Percentiles rank a stretch among this genome's conserved stretches.
These are phyloP conservation scores for Aquanectria penicillioides DNA, from an alignment of 2,329 filamentous ascomycete genomes.

Conservation along the genomic window DNA sequence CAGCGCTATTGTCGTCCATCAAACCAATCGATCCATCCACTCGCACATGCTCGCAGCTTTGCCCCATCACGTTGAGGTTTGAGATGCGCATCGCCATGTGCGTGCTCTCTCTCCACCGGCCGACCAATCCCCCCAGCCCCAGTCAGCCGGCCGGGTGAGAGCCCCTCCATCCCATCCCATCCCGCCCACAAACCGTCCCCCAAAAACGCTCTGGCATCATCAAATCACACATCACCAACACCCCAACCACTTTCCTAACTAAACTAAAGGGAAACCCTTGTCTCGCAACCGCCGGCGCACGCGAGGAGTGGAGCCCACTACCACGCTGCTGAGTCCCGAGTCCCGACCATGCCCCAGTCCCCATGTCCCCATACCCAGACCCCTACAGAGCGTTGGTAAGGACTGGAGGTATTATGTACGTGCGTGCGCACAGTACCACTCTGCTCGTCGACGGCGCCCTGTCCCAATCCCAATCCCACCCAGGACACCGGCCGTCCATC, in stretches of 20 bases:
- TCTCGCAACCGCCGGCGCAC: constrained; percentile 34
- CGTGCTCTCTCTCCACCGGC: constrained; percentile 8
- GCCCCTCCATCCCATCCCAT: no score
- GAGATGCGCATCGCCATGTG: no score
- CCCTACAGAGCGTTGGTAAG: no score
- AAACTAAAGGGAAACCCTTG: constrained; percentile 26
- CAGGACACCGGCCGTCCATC: not conserved
- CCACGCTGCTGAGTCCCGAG: constrained; percentile 17
- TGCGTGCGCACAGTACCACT: constrained; percentile 1
- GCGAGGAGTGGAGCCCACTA: constrained; percentile 36
- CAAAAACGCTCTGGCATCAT: no score
- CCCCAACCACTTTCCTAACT: constrained; percentile 6
- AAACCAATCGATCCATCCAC: not conserved
- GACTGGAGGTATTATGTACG: no score
- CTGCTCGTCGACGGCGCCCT: no score
- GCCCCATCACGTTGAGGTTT: not conserved
- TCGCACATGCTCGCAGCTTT: constrained; percentile 5
- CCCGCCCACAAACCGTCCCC: no score
- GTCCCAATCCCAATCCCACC: not conserved
- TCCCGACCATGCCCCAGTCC: constrained; percentile 27
- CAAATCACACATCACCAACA: constrained; percentile 6
- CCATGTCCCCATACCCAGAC: constrained; percentile 26
- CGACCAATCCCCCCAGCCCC: not conserved
- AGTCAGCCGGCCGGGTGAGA: constrained; percentile 2
- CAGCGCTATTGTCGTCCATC: not conserved